Base-by-base conservation (phyloP, 2,329 filamentous ascomycete genomes). In the Colletotrichum sansevieriae region DNA sequence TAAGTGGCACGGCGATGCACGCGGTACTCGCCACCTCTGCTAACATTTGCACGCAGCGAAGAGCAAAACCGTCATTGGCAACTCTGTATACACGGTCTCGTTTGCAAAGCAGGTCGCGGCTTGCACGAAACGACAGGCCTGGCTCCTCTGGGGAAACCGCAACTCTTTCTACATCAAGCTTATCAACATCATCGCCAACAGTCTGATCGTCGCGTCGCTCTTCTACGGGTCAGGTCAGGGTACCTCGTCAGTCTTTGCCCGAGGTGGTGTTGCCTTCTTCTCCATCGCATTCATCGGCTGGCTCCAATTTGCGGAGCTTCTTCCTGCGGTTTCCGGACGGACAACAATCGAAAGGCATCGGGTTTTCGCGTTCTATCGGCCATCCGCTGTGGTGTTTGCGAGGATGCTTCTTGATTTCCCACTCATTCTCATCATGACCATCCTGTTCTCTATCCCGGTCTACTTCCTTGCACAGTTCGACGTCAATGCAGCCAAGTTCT, bases 131-230 rank as follows among this genome's bases (percentile, higher is more conserved):
- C 87, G 93, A 47, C 92, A 96, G 78, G 90, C 93, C 68, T 94
- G 92, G 91, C 85, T 97, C 35, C 87, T 94, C 33, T 87, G 88
- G 75, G 92, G 92, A 44, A 92, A 97, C 78, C 90, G 86, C 68
- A 90, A 89, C 1, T 91, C 92, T 0, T 83, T 96, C 1, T 91
- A 90, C 77, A 95, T 92, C 46, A 96, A 95, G 72, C 85, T 92
- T 68, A 92, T 94, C 78, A 93, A 94, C 76, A 92, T 94, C 73
- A 79, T 95, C 65, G 86, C 90, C 65, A 92, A 93, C 76, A 83
- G 78, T 4, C 83, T 97, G 10, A 92, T 97, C 70, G 90, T 95
- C 62, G 91, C 92, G 2, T 93, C 91, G 2, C 83, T 96, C 18
- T 96, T 96, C 80, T 93, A 94, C 74, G 88, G 92, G 70, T 80